A percentile compares a stretch with the other conserved stretches of the same genome.
These are phyloP conservation scores for Pythium aquatile DNA, from an alignment of 352 stramenopile genomes.

Conservation along the genomic window DNA sequence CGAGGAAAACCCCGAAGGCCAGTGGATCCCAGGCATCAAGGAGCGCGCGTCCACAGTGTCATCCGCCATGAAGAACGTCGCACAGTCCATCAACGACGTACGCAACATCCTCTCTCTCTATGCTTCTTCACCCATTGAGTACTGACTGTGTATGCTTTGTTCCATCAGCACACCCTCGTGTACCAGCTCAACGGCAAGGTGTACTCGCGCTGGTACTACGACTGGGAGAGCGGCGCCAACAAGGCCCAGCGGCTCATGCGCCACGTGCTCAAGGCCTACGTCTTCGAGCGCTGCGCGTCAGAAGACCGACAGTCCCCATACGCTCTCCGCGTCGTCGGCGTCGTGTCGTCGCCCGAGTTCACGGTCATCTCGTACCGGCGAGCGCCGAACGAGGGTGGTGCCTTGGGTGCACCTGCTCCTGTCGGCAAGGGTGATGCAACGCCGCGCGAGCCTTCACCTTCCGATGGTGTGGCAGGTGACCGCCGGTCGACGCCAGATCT, in stretches of 20 bases:
- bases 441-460: slow-evolving; percentile 19
- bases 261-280: slow-evolving; percentile 46
- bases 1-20: slow-evolving; percentile 54
- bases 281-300: slow-evolving; percentile 29
- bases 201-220: slow-evolving; percentile 49
- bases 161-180: slow-evolving; percentile 25
- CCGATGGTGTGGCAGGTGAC: background rate
- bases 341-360: slow-evolving; percentile 59
- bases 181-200: slow-evolving; percentile 41
- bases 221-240: slow-evolving; percentile 45
- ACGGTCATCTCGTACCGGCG: slow-evolving; percentile 74
- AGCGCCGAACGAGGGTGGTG: slow-evolving; percentile 32
- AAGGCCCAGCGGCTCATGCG: slow-evolving; percentile 45
- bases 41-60: slow-evolving; percentile 40
- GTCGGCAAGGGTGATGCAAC: slow-evolving; percentile 18
- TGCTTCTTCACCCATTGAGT: background rate
- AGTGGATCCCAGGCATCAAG: slow-evolving; percentile 52
- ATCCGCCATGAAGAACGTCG: slow-evolving; percentile 21
- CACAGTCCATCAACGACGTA: slow-evolving; percentile 19
- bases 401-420: background rate
- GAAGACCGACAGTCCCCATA: slow-evolving; percentile 21
- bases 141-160: background rate
- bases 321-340: slow-evolving; percentile 46
- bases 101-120: background rate
- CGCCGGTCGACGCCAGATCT: background rate